phyloP scores from a whole-genome alignment of 495 filamentous ascomycete species.

The Pseudomonodictys pantanalensis region DNA sequence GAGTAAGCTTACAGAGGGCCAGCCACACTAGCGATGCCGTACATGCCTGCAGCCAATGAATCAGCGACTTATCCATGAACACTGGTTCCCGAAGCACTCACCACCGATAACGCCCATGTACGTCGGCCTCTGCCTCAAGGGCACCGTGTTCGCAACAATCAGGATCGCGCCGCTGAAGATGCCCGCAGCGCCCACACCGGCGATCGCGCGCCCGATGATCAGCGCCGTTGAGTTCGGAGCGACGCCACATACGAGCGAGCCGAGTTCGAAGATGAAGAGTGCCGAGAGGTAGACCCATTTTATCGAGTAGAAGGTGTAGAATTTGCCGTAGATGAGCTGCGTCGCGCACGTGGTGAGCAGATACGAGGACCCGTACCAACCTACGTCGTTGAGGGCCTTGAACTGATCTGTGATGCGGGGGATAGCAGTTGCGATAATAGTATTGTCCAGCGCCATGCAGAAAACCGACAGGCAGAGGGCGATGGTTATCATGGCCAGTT shows the following conservation, averaged over 20 bases:
- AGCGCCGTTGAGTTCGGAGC: slow-evolving; percentile 33
- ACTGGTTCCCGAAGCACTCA: too few species aligned
- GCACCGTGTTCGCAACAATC: slow-evolving; percentile 36
- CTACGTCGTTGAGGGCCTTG: slow-evolving; percentile 69
- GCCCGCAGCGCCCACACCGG: slow-evolving; percentile 39
- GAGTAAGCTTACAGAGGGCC: slow-evolving; percentile 28
- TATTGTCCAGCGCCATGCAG: slow-evolving; percentile 67
- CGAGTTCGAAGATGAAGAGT: slow-evolving; percentile 36
- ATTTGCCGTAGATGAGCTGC: slow-evolving; percentile 45
- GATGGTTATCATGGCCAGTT: slow-evolving; percentile 55
- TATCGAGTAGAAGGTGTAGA: slow-evolving; percentile 44
- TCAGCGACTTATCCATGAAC: too few species aligned
- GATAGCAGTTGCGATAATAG: slow-evolving; percentile 82
- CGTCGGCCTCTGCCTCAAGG: slow-evolving; percentile 30
- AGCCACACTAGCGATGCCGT: slow-evolving; percentile 32
- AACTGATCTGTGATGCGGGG: slow-evolving; percentile 81
- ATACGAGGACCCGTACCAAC: slow-evolving; percentile 74
- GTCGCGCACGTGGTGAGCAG: slow-evolving; percentile 64
- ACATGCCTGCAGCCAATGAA: too few species aligned
- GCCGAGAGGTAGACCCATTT: slow-evolving; percentile 44
- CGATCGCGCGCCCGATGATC: slow-evolving; percentile 37
- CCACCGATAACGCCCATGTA: slow-evolving; percentile 37
- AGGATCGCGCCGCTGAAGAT: slow-evolving; percentile 36
- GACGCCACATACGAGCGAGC: slow-evolving; percentile 33
- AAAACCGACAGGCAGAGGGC: slow-evolving; percentile 63